Evolutionary conservation across 495 filamentous ascomycete genomes (phyloP), one percentile per base, ranked within the genome.

Genomic region (Antarctomyces pellizariae): DNA sequence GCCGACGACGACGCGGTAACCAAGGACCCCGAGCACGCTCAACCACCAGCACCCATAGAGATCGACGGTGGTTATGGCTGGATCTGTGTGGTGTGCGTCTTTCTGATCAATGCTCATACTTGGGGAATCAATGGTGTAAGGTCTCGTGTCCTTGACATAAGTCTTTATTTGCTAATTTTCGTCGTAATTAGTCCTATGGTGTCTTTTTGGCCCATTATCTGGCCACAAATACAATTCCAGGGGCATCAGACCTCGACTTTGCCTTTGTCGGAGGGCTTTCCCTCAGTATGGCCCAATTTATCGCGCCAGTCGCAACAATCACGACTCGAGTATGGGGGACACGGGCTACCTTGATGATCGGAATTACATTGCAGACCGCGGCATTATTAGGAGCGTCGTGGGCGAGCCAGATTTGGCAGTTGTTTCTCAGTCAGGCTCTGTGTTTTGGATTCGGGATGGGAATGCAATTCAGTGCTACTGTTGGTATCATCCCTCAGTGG

Each of bases 391-490:
- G 54, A 4, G 59, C 65, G 2, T 66, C 62, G 11, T 71, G 61
- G 27, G 59, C 62, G 9, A 57, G 45, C 6, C 35, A 56, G 25
- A 57, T 68, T 32, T 75, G 70, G 69, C 68, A 72, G 13, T 52
- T 73, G 10, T 74, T 74, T 35, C 57, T 79, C 7, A 61, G 54
- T 16, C 70, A 76, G 41, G 75, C 69, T n/a, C 43, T 76, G 14
- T 59, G 64, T 23, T 74, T 76, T 37, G 74, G 74, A 14, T 57
- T 57, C 37, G 74, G 73, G 2, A 67, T 77, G 56, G 72, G 75
- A 2, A 66, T 78, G 30, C 49, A 75, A 4, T 82, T 76, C 44
- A 67, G 70, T 7, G 63, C 60, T 14, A 64, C 57, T 22, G 62
- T 73, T 7, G 59, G 61, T 7, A 62, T 76, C 24, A 52, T 68